Percentiles rank a stretch among this genome's conserved stretches.
Evolutionary conservation across 441 rosid species (phyloP).

Genomic region (Dalechampia spathulata): DNA sequence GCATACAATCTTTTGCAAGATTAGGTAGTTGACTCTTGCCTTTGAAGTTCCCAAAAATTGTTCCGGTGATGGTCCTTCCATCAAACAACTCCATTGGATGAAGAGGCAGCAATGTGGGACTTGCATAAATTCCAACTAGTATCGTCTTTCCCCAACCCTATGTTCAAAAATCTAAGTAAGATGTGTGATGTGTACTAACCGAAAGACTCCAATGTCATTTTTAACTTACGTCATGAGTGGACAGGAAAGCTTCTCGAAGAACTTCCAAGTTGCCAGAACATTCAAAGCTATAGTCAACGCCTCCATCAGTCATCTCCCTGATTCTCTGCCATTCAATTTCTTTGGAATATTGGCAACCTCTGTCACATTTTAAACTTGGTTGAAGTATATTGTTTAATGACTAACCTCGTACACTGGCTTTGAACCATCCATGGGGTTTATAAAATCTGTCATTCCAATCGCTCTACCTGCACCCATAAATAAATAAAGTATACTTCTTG

Average conservation of each 20-base stretch:
- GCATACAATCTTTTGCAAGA: slow-evolving; percentile 27
- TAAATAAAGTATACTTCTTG: not conserved
- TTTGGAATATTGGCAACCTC: not conserved
- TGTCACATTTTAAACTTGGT: too few species aligned
- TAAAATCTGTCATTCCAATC: slow-evolving; percentile 31
- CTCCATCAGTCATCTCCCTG: slow-evolving; percentile 29
- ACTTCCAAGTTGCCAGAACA: slow-evolving; percentile 23
- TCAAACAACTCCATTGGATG: slow-evolving; percentile 43
- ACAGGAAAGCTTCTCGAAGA: slow-evolving; percentile 40
- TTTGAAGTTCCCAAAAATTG: slow-evolving; percentile 30
- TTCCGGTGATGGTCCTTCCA: slow-evolving; percentile 26
- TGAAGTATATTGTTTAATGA: too few species aligned
- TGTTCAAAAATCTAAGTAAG: too few species aligned
- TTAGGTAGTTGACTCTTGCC: slow-evolving; percentile 29
- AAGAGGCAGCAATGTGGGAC: slow-evolving; percentile 22
- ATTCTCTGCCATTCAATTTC: slow-evolving; percentile 19
- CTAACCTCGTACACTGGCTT: slow-evolving; percentile 30
- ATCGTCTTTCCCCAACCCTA: slow-evolving; percentile 42
- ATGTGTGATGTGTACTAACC: too few species aligned
- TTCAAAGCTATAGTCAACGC: slow-evolving; percentile 41
- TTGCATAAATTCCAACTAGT: slow-evolving; percentile 28
- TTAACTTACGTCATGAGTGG: slow-evolving; percentile 26
- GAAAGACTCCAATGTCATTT: too few species aligned
- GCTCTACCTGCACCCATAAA: slow-evolving; percentile 19
- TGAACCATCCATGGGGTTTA: slow-evolving; percentile 24